Conservation (phyloP, 1,284 basidiomycete species). For the Phlebopus sp. region DNA sequence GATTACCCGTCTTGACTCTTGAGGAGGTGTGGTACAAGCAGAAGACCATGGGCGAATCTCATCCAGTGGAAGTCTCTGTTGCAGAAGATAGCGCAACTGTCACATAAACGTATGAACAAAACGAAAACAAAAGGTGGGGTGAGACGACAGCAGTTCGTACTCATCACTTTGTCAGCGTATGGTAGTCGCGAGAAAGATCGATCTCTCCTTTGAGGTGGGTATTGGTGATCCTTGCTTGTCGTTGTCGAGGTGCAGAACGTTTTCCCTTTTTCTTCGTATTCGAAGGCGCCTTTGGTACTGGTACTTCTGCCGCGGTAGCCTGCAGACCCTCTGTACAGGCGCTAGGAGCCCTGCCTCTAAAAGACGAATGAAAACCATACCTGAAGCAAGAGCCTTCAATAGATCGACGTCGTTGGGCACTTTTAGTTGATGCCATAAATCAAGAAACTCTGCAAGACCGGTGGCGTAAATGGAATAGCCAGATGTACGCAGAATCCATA, state of each 20-base stretch:
- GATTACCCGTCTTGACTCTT: no score
- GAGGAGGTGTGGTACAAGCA: no score
- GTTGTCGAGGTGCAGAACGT: slow-evolving; percentile 69
- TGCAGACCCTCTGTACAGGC: slow-evolving; percentile 65
- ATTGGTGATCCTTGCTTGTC: slow-evolving; percentile 82
- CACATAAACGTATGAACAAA: no score
- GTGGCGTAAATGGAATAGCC: neutral
- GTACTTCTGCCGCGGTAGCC: slow-evolving; percentile 58
- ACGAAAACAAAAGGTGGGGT: no score
- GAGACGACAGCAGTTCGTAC: no score
- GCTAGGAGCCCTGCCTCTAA: slow-evolving; percentile 2
- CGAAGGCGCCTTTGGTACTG: slow-evolving; percentile 51
- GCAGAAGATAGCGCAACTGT: no score
- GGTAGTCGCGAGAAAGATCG: slow-evolving; percentile 75
- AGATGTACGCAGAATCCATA: neutral
- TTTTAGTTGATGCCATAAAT: slow-evolving; percentile 81
- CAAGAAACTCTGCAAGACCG: slow-evolving; percentile 68
- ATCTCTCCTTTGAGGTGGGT: slow-evolving; percentile 82
- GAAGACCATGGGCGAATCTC: no score
- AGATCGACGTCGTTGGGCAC: slow-evolving; percentile 85
- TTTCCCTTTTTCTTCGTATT: slow-evolving; percentile 77
- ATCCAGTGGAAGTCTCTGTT: no score
- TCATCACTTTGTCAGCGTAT: slow-evolving; percentile 45
- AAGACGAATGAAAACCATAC: slow-evolving; percentile 34
- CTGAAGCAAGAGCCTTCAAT: slow-evolving; percentile 68